Base-by-base conservation (phyloP, 169 alveolate species). In the Plasmodium inui region DNA sequence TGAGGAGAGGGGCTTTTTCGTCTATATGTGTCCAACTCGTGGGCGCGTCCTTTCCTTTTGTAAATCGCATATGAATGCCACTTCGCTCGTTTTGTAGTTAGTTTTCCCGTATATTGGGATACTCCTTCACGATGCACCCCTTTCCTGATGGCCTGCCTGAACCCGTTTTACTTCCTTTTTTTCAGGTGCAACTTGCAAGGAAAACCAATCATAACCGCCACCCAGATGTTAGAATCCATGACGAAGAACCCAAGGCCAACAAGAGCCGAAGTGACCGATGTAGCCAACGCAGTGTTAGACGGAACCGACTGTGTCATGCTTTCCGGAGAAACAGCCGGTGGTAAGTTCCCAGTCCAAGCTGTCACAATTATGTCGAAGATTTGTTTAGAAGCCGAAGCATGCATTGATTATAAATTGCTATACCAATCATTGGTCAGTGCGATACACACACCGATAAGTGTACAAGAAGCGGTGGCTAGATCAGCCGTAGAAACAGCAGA, bases 241-340 rank as follows among this genome's bases (percentile, higher is more conserved):
- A 97, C 98, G 32, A 97, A 97, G 28, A 98, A 98, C 84, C 99
- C 99, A 17, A 96, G 99, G 92, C 99, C 99, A 14, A 99, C 99
- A 10, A 97, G 99, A 79, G 99, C 99, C 9, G 99, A 99, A 95
- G 99, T 99, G 39, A 97, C 99, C 4, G 99, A 99, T 98, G 99
- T 99, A 79, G 99, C 99, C 83, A 99, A 99, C 93, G 99, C 99
- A 1, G 99, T 99, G 22, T 92, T 99, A 50, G 99, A 99, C 94
- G 99, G 99, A 61, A 95, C 99, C 10, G 99, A 99, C 93, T 98
- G 99, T 39, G 99, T 99, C 71, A 96, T 95, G 98, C 96, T 97
- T 41, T 97, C 98, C 55, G 98, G 98, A 6, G 98, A 97, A 83
- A 96, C 98, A 7, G 98, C 98, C n/a, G 97, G 96, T 22, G 98